phyloP scores from a whole-genome alignment of 805 yeast genomes.

The Scheffersomyces amazonensis region DNA sequence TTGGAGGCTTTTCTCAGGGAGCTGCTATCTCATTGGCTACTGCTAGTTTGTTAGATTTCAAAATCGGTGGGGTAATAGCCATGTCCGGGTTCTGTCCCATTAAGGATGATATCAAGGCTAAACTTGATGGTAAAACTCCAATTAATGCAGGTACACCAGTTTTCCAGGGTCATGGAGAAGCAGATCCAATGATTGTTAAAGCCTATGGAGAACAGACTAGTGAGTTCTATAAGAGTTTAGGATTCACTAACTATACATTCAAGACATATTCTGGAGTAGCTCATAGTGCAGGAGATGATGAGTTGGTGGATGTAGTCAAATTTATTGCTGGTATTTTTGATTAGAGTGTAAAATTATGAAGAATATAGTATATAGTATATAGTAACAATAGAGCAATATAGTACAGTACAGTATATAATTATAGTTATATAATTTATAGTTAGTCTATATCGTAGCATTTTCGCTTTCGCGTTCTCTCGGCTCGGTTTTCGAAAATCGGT shows the following conservation, averaged over 20 bases:
- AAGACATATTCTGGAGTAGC: constrained; percentile 59
- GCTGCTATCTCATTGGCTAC: constrained; percentile 74
- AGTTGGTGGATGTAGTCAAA: constrained; percentile 49
- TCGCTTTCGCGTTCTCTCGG: too few relatives aligned
- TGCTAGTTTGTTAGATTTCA: constrained; percentile 49
- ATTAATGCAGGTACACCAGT: constrained; percentile 65
- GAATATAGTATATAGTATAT: too few relatives aligned
- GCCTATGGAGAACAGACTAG: constrained; percentile 37
- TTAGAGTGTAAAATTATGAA: too few relatives aligned
- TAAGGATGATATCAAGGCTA: constrained; percentile 9
- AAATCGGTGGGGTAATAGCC: constrained; percentile 75
- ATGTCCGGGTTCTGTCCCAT: constrained; percentile 71
- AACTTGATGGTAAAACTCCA: constrained; percentile 13
- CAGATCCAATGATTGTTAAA: constrained; percentile 61
- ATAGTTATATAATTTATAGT: too few relatives aligned
- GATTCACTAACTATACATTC: constrained; percentile 39
- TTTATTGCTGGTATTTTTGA: constrained; percentile 24
- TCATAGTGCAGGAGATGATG: constrained; percentile 69
- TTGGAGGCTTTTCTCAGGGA: constrained; percentile 97
- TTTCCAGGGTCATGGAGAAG: constrained; percentile 85
- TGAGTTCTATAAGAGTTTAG: constrained; percentile 48
- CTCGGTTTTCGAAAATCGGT: too few relatives aligned
- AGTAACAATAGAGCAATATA: too few relatives aligned
- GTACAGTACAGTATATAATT: too few relatives aligned
- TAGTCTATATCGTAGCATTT: too few relatives aligned